Conservation (phyloP, 2,329 filamentous ascomycete species). For the Curvularia eragrostidis region DNA sequence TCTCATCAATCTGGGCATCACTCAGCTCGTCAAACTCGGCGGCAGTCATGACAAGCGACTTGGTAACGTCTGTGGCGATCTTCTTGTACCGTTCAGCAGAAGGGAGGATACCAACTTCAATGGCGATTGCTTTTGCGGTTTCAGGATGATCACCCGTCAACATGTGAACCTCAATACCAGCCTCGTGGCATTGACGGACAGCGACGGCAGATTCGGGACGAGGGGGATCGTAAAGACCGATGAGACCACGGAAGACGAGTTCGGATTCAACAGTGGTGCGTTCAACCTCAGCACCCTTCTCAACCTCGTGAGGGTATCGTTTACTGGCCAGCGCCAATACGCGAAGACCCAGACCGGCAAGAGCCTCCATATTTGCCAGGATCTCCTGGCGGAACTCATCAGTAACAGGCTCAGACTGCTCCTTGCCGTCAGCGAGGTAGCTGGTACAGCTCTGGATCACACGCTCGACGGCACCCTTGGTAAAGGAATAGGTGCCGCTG, state of each 20-base stretch:
- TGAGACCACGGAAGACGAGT: constrained; percentile 76
- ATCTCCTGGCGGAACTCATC: constrained; percentile 63
- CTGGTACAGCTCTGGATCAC: constrained; percentile 56
- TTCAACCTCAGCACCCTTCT: constrained; percentile 47
- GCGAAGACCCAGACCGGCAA: constrained; percentile 70
- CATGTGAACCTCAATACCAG: constrained; percentile 55
- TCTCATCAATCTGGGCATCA: constrained; percentile 51
- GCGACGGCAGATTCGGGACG: constrained; percentile 74
- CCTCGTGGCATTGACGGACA: constrained; percentile 44
- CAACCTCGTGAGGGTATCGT: constrained; percentile 49
- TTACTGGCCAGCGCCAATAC: constrained; percentile 70
- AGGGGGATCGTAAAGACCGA: constrained; percentile 84
- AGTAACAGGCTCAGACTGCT: constrained; percentile 50
- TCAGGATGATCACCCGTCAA: constrained; percentile 56
- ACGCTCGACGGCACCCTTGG: constrained; percentile 73
- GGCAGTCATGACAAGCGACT: constrained; percentile 45
- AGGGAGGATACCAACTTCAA: constrained; percentile 55
- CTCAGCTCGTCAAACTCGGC: constrained; percentile 53
- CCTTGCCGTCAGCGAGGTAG: constrained; percentile 56
- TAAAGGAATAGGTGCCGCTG: constrained; percentile 55
- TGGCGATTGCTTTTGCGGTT: constrained; percentile 56
- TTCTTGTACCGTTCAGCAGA: constrained; percentile 27
- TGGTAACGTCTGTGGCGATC: constrained; percentile 34
- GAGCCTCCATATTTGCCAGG: constrained; percentile 70
- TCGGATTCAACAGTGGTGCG: constrained; percentile 70